These are phyloP conservation scores for Skeletonema menzelii DNA, from an alignment of 108 stramenopile genomes.

Conservation along the genomic window DNA sequence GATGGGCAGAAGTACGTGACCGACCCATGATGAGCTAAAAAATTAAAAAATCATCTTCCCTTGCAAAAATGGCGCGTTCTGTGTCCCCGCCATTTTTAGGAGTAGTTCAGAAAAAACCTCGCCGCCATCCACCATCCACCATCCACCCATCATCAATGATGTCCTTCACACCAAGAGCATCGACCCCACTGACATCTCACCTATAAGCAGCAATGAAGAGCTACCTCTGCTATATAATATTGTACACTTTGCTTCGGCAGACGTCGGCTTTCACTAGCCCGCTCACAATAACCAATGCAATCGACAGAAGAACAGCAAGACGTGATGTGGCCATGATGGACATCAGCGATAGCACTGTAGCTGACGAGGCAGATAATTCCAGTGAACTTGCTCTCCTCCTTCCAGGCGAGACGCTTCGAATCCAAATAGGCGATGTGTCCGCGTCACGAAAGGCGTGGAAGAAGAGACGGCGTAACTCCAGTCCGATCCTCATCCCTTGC, in stretches of 20 bases:
- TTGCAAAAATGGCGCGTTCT: neutral
- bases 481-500: constrained; percentile 80
- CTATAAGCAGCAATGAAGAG: neutral
- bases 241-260: neutral
- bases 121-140: too few relatives aligned
- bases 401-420: constrained; percentile 63
- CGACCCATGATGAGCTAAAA: too few relatives aligned
- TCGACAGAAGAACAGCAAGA: neutral
- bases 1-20: too few relatives aligned
- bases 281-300: neutral
- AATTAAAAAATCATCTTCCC: neutral
- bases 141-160: neutral
- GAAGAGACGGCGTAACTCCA: constrained; percentile 80
- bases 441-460: constrained; percentile 88
- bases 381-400: constrained; percentile 35
- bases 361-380: neutral
- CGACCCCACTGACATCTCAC: neutral
- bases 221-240: neutral
- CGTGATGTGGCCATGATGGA: neutral
- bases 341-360: neutral
- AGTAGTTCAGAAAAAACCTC: too few relatives aligned
- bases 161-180: neutral
- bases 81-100: too few relatives aligned
- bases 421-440: constrained; percentile 77
- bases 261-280: neutral